phyloP scores from a whole-genome alignment of 1,284 basidiomycete genomes.

The Filobasidium uniguttulatum region DNA sequence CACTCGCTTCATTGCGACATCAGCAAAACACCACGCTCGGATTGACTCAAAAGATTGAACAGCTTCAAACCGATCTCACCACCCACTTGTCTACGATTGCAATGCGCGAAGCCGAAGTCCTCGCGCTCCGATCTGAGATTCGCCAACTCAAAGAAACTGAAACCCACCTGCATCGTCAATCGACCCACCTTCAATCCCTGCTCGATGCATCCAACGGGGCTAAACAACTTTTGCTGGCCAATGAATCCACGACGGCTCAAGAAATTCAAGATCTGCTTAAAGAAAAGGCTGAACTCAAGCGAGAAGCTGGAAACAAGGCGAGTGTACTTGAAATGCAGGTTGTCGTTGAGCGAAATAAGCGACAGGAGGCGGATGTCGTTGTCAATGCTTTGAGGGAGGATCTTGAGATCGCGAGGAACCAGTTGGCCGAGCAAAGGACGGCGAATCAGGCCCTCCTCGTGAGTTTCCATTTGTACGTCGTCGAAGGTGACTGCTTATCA shows the following conservation, averaged over 20 bases:
- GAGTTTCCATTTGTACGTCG: background rate
- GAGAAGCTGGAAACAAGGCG: conserved; percentile 7
- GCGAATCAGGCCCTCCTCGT: conserved; percentile 9
- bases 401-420: conserved; percentile 7
- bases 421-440: conserved; percentile 6
- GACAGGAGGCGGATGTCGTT: conserved; percentile 3
- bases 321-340: conserved; percentile 6
- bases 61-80: conserved; percentile 6
- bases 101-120: conserved; percentile 8
- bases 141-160: background rate
- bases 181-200: conserved; percentile 1
- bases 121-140: background rate
- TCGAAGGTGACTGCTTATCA: background rate
- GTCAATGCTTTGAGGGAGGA: conserved; percentile 6
- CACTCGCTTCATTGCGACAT: conserved; percentile 10
- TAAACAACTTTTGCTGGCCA: conserved; percentile 8
- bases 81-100: conserved; percentile 8
- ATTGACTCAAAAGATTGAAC: conserved; percentile 7
- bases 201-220: conserved; percentile 7
- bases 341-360: conserved; percentile 3
- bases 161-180: conserved; percentile 7
- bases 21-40: conserved; percentile 10
- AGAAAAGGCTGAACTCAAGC: conserved; percentile 10
- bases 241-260: conserved; percentile 6
- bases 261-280: conserved; percentile 1